These are phyloP conservation scores for Rhizophagus sp. DNA, from an alignment of 192 early-diverging fungal genomes.

Conservation along the genomic window DNA sequence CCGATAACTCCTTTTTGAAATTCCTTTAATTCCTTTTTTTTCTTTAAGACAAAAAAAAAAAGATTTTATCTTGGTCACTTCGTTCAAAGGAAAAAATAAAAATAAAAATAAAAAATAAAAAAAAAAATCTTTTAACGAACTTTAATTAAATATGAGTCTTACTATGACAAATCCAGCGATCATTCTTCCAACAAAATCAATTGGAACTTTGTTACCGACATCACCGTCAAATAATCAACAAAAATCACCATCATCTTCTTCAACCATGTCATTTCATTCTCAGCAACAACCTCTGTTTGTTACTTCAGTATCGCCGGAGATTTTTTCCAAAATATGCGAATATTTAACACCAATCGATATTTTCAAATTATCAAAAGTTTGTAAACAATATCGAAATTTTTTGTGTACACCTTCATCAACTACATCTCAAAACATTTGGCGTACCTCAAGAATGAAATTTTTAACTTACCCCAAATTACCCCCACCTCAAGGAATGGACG, in stretches of 20 bases:
- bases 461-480: neutral
- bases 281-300: neutral
- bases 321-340: constrained; percentile 2
- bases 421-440: constrained; percentile 9
- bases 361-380: neutral
- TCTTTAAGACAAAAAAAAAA: no score
- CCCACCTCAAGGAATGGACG: constrained; percentile 20
- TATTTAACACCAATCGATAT: constrained; percentile 1
- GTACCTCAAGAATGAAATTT: neutral
- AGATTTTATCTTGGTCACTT: no score
- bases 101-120: no score
- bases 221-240: neutral
- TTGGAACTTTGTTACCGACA: neutral
- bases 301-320: neutral
- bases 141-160: neutral
- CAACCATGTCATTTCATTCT: neutral
- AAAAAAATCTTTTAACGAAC: no score
- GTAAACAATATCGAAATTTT: neutral
- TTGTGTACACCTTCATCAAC: neutral
- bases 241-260: neutral
- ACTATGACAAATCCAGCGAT: neutral
- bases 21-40: no score
- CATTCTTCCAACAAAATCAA: neutral
- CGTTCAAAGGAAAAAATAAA: no score
- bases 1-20: no score